Base-by-base conservation (phyloP, 2,329 filamentous ascomycete species). In the Ophiocordyceps polyrhachis-furcata region DNA sequence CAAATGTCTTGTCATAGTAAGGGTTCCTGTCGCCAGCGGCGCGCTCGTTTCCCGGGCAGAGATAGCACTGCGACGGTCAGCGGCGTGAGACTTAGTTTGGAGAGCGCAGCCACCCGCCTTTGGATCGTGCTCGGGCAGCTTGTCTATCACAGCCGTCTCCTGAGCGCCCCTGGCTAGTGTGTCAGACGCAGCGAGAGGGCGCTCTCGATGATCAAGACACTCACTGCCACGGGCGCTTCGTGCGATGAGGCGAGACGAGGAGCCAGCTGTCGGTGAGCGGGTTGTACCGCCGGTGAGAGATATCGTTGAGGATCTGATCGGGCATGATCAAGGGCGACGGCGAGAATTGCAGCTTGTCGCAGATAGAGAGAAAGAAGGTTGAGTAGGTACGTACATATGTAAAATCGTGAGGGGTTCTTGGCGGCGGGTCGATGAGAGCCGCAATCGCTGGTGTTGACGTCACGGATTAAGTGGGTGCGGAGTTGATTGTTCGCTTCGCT, bases 201-300 rank as follows among this genome's bases (percentile, higher is more conserved):
- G 17, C 6, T 7, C n/a, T 7, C 41, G 8, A n/a, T 14, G 19
- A 17, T 6, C 13, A 11, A 13, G 7, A 11, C 25, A 44, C 43
- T 74, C 69, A 93, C 85, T 95, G 91, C 91, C 91, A 98, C 56
- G 91, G 91, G 51, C 91, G 76, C 74, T 96, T 96, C 44, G 88
- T 96, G 45, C 91, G 73, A 63, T 98, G 91, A 49, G 91, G 91
- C 15, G 91, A 96, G 14, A 98, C 91, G 35, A 98, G 74, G 48
- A 98, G 74, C 82, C 88, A 93, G 49, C 82, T 86, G 49, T 85
- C 87, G 51, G 84, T 81, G 49, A 98, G 71, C 44, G 86, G 84
- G 60, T 98, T 98, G 63, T 83, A 96, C 60, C 91, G 81, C 55
- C 91, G 74, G 61, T 98, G 91, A 40, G 91, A 94, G 56, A 98